phyloP scores from a whole-genome alignment of 352 stramenopile genomes.

The Phytophthora kernoviae region DNA sequence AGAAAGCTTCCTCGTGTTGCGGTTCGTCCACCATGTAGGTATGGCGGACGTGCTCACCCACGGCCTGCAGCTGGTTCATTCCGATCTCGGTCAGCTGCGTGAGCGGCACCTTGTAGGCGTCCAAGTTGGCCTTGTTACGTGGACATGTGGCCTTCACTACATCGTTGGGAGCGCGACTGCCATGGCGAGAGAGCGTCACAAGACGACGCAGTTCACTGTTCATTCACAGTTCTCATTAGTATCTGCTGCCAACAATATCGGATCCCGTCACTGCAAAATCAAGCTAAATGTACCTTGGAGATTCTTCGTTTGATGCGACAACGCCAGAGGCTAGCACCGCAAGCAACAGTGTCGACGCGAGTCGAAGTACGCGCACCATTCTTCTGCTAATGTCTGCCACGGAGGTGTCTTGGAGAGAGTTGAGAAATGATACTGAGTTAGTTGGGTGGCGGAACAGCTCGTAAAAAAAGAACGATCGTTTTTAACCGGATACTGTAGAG shows the following conservation, averaged over 20 bases:
- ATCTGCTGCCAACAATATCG: background rate
- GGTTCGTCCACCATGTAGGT: slow-evolving; percentile 63
- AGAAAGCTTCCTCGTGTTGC: slow-evolving; percentile 55
- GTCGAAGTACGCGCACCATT: slow-evolving; percentile 19
- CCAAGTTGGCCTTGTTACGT: slow-evolving; percentile 68
- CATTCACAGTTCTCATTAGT: background rate
- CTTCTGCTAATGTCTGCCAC: background rate
- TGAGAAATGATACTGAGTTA: slow-evolving; percentile 2
- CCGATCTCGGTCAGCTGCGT: slow-evolving; percentile 84
- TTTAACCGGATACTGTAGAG: background rate
- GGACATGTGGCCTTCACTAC: slow-evolving; percentile 65
- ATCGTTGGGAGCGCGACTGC: slow-evolving; percentile 78
- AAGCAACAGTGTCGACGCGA: slow-evolving; percentile 19
- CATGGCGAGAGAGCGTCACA: slow-evolving; percentile 80
- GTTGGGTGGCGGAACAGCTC: background rate
- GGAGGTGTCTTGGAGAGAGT: slow-evolving; percentile 4
- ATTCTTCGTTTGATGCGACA: slow-evolving; percentile 12
- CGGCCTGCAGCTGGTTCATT: slow-evolving; percentile 77
- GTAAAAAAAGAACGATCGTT: slow-evolving; percentile 10
- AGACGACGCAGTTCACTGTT: slow-evolving; percentile 74
- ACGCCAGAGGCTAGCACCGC: slow-evolving; percentile 14
- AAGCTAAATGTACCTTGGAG: slow-evolving; percentile 18
- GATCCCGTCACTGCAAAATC: slow-evolving; percentile 7
- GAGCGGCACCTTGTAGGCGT: slow-evolving; percentile 78
- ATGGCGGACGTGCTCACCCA: slow-evolving; percentile 68